Percentiles rank a stretch among this genome's conserved stretches.
Conservation (phyloP, 2,329 filamentous ascomycete genomes). For the Verticillium albo-atrum region DNA sequence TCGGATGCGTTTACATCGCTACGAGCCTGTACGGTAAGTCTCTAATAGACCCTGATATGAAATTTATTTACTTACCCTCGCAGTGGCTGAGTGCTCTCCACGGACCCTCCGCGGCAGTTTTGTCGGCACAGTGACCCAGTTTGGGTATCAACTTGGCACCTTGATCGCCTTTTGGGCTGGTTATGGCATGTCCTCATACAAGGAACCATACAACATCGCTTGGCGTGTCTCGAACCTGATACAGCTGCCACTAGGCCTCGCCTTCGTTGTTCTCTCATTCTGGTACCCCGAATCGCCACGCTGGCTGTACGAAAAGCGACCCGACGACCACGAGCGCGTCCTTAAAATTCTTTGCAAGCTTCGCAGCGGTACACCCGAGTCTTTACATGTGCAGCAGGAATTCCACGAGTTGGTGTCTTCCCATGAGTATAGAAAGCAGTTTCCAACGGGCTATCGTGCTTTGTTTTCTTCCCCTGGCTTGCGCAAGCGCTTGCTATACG, state of each 20-base stretch:
- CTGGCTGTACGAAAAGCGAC: slow-evolving; percentile 28
- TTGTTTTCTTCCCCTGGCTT: slow-evolving; percentile 24
- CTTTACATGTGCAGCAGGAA: slow-evolving; percentile 24
- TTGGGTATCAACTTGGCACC: slow-evolving; percentile 37
- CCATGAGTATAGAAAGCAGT: slow-evolving; percentile 24
- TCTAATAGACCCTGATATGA: too few relatives aligned
- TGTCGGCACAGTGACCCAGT: slow-evolving; percentile 33
- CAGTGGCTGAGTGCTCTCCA: slow-evolving; percentile 33
- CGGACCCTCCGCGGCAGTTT: slow-evolving; percentile 31
- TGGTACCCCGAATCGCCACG: slow-evolving; percentile 31
- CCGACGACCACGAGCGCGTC: slow-evolving; percentile 23
- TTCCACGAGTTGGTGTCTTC: slow-evolving; percentile 31
- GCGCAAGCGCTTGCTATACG: slow-evolving; percentile 30
- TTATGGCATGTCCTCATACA: slow-evolving; percentile 36
- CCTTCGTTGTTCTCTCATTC: slow-evolving; percentile 29
- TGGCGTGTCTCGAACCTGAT: slow-evolving; percentile 36
- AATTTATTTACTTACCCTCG: too few relatives aligned
- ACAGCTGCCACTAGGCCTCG: slow-evolving; percentile 33
- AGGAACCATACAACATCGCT: slow-evolving; percentile 34
- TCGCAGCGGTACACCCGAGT: slow-evolving; percentile 21
- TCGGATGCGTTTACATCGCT: too few relatives aligned
- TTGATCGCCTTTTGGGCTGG: slow-evolving; percentile 39
- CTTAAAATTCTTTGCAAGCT: slow-evolving; percentile 24
- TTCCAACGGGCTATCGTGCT: slow-evolving; percentile 25
- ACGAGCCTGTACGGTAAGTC: not conserved